Percentiles rank a stretch among this genome's conserved stretches.
These are phyloP conservation scores for Neurospora sp. DNA, from an alignment of 495 filamentous ascomycete genomes.

Conservation along the genomic window DNA sequence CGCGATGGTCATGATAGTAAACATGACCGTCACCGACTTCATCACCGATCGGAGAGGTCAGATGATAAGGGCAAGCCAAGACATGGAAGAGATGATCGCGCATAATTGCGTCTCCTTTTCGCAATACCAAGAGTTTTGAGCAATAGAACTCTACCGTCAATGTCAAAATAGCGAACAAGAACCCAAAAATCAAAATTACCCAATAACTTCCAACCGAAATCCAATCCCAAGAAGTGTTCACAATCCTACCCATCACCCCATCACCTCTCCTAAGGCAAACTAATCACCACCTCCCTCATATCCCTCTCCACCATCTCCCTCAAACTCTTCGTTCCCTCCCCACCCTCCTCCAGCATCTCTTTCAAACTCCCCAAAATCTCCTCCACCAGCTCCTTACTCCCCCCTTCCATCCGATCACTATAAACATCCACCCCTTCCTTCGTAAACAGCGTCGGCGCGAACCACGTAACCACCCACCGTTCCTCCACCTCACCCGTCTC, in stretches of 20 bases:
- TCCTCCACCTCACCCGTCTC: conserved; percentile 25
- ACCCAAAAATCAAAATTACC: neutral
- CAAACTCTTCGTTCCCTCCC: conserved; percentile 18
- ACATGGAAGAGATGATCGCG: neutral
- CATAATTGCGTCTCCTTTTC: neutral
- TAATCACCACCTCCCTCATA: conserved; percentile 35
- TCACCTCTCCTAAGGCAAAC: conserved; percentile 28
- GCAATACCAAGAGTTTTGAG: too few species aligned
- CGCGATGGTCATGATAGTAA: neutral
- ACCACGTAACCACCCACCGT: conserved; percentile 64
- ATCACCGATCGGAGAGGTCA: neutral
- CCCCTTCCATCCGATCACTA: conserved; percentile 42
- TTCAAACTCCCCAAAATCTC: conserved; percentile 35
- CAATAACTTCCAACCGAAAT: neutral
- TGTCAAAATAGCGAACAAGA: neutral
- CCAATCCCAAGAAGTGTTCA: neutral
- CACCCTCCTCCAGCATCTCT: conserved; percentile 15
- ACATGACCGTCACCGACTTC: neutral
- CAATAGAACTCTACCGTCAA: neutral
- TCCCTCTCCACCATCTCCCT: conserved; percentile 30
- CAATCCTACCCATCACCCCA: neutral
- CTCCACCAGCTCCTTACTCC: conserved; percentile 34
- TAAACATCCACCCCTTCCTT: conserved; percentile 68
- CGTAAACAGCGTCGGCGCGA: conserved; percentile 64
- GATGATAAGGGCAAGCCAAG: neutral